Evolutionary conservation across 352 stramenopile species (phyloP).

Genomic region (Phytophthora foliorum): DNA sequence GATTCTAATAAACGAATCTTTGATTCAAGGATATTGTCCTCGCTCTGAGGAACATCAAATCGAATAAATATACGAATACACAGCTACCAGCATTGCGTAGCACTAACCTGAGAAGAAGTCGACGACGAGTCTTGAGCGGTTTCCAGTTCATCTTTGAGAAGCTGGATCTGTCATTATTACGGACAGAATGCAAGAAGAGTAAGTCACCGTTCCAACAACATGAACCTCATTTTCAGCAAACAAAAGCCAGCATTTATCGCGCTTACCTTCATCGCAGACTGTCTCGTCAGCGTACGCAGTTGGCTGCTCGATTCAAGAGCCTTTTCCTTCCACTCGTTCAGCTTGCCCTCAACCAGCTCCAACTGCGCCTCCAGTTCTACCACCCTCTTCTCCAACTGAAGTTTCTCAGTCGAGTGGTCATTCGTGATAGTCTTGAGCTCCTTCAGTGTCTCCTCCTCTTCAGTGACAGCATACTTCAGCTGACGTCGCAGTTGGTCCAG

Average conservation of each 20-base stretch:
- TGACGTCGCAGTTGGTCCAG: slow-evolving; percentile 74
- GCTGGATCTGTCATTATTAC: slow-evolving; percentile 52
- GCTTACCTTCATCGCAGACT: slow-evolving; percentile 68
- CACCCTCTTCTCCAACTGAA: slow-evolving; percentile 73
- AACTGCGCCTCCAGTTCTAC: slow-evolving; percentile 80
- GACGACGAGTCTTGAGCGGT: slow-evolving; percentile 46
- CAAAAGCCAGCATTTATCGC: background rate
- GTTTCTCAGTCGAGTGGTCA: slow-evolving; percentile 64
- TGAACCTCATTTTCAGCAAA: background rate
- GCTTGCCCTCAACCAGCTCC: slow-evolving; percentile 65
- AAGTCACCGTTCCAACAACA: background rate
- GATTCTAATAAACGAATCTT: slow-evolving; percentile 74
- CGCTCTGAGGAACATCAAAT: slow-evolving; percentile 50
- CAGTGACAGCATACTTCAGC: slow-evolving; percentile 65
- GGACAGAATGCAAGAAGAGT: slow-evolving; percentile 11
- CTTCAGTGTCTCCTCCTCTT: slow-evolving; percentile 72
- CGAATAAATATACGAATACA: slow-evolving; percentile 36
- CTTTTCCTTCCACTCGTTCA: slow-evolving; percentile 82
- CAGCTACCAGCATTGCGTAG: background rate
- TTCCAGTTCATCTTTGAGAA: slow-evolving; percentile 72
- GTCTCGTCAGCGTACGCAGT: slow-evolving; percentile 47
- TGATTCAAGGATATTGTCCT: slow-evolving; percentile 69
- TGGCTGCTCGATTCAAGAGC: slow-evolving; percentile 65
- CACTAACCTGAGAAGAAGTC: slow-evolving; percentile 48
- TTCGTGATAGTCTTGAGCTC: slow-evolving; percentile 67